Percentiles rank a stretch among this genome's conserved stretches.
phyloP scores from a whole-genome alignment of 768 basidiomycete species.

The Filobasidium wieringae region DNA sequence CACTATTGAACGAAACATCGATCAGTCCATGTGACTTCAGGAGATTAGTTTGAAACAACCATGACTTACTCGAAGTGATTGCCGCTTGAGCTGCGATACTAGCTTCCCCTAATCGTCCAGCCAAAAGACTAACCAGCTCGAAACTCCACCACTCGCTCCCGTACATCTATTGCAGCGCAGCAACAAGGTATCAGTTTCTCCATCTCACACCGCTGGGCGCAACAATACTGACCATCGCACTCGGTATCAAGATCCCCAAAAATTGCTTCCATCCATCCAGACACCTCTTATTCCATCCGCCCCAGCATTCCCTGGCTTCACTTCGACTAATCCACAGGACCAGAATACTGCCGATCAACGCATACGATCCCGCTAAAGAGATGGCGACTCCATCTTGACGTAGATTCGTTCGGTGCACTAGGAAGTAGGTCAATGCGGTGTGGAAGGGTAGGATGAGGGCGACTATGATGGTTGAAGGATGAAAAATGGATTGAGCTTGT shows the following conservation, averaged over 20 bases:
- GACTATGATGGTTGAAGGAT: slow-evolving; percentile 56
- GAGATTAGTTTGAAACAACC: neutral
- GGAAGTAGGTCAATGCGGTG: slow-evolving; percentile 47
- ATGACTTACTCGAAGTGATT: slow-evolving; percentile 45
- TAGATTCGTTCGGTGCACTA: slow-evolving; percentile 56
- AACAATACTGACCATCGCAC: slow-evolving; percentile 56
- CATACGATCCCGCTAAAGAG: slow-evolving; percentile 58
- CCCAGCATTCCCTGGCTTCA: slow-evolving; percentile 43
- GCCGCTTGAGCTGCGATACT: slow-evolving; percentile 63
- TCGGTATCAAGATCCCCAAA: slow-evolving; percentile 50
- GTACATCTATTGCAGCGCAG: slow-evolving; percentile 47
- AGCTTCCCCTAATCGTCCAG: slow-evolving; percentile 56
- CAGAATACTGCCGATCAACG: slow-evolving; percentile 54
- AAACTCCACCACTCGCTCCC: slow-evolving; percentile 76
- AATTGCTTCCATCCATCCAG: slow-evolving; percentile 1
- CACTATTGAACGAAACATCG: slow-evolving; percentile 42
- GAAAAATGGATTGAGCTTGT: slow-evolving; percentile 54
- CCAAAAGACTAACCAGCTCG: slow-evolving; percentile 67
- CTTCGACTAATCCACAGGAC: slow-evolving; percentile 48
- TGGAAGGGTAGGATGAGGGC: slow-evolving; percentile 57
- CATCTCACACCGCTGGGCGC: neutral
- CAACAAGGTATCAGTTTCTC: neutral
- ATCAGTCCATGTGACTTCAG: neutral
- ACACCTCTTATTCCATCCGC: slow-evolving; percentile 38
- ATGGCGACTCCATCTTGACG: slow-evolving; percentile 57